These are phyloP conservation scores for Wilcoxina mikolae DNA, from an alignment of 495 filamentous ascomycete genomes.

Conservation along the genomic window DNA sequence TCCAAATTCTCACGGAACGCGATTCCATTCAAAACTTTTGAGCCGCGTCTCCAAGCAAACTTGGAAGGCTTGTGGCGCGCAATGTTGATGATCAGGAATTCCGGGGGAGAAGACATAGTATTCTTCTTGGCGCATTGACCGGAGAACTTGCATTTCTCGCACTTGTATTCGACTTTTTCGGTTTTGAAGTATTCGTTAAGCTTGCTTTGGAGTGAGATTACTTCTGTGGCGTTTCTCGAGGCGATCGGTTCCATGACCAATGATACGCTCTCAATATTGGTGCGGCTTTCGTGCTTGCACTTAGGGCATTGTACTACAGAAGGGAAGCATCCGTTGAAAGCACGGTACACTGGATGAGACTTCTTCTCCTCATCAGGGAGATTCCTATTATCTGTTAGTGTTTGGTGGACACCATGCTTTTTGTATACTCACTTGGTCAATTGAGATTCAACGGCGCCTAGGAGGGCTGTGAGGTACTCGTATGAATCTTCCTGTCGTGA, in stretches of 20 bases:
- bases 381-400: too few relatives aligned
- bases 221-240: neutral
- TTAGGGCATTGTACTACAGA: conserved; percentile 22
- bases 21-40: neutral
- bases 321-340: conserved; percentile 17
- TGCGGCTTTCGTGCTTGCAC: conserved; percentile 16
- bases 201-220: neutral
- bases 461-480: conserved; percentile 22
- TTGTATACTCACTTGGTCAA: conserved; percentile 11
- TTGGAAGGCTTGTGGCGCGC: conserved; percentile 14
- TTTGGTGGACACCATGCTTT: too few relatives aligned
- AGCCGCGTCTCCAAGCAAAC: neutral
- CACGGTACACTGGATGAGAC: conserved; percentile 15
- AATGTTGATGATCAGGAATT: conserved; percentile 18
- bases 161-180: conserved; percentile 22
- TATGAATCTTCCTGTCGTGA: conserved; percentile 17
- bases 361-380: neutral
- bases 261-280: neutral
- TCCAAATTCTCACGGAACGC: conserved; percentile 13
- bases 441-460: conserved; percentile 15
- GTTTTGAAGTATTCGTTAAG: conserved; percentile 10
- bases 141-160: conserved; percentile 19
- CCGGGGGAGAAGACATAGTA: conserved; percentile 1
- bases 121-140: neutral
- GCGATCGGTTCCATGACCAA: neutral